Evolutionary conservation across 495 filamentous ascomycete species (phyloP).

Genomic region (Penicillium antarcticum): DNA sequence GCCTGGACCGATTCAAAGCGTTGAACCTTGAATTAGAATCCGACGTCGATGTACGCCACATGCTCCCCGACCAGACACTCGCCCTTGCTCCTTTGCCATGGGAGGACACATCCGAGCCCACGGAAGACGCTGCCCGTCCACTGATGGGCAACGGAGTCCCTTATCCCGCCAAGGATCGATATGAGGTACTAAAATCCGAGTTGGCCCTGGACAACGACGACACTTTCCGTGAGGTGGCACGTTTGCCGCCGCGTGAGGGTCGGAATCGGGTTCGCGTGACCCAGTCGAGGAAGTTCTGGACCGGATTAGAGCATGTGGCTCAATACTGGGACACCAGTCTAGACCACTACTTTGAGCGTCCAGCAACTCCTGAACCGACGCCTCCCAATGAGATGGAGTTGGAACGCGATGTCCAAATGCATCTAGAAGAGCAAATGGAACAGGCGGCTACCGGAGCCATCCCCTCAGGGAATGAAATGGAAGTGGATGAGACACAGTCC

Average conservation of each 20-base stretch:
- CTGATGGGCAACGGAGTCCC: conserved; percentile 50
- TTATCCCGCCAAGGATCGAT: conserved; percentile 46
- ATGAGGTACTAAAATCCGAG: conserved; percentile 47
- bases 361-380: conserved; percentile 24
- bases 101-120: conserved; percentile 25
- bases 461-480: conserved; percentile 25
- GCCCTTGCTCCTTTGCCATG: conserved; percentile 48
- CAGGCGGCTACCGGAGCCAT: not conserved
- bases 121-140: conserved; percentile 21
- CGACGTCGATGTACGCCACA: conserved; percentile 38
- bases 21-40: conserved; percentile 50
- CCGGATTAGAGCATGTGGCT: conserved; percentile 53
- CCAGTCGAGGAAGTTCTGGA: conserved; percentile 60
- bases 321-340: conserved; percentile 63
- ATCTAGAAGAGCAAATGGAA: conserved; percentile 3
- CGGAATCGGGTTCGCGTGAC: conserved; percentile 44
- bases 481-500: conserved; percentile 24
- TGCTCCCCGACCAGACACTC: conserved; percentile 41
- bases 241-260: conserved; percentile 39
- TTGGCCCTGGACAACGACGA: conserved; percentile 54
- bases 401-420: conserved; percentile 7
- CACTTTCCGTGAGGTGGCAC: conserved; percentile 50
- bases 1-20: conserved; percentile 42
- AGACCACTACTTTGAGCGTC: conserved; percentile 51
- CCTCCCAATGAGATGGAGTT: conserved; percentile 18